Evolutionary conservation across 2,329 filamentous ascomycete genomes (phyloP), one percentile per base, ranked within the genome.

Genomic region (Fusarium liriodendri): DNA sequence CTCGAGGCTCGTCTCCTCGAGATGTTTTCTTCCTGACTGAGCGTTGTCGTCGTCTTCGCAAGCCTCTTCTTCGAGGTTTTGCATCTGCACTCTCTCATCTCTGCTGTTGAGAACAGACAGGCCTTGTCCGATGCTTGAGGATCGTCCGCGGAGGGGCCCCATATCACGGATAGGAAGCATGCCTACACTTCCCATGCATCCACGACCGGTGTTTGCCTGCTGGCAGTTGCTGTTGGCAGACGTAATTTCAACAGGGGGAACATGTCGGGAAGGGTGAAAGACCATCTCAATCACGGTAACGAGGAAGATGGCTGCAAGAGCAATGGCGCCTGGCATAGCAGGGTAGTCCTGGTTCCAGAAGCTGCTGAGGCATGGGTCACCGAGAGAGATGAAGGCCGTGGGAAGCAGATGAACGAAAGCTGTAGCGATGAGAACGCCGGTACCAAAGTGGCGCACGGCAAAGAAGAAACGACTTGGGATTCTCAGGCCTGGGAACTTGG

Each of bases 221-320:
- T 69, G 35, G 14, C 69, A 32, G 35, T 40, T 58, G 16, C 64
- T 42, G 16, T 22, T 14, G 52, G 20, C 8, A 11, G 70, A 69
- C 4, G 58, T 62, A 2, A 65, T 37, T 45, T 76, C 61, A 20
- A 71, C 66, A 3, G 79, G 72, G 1, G 74, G 73, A 14, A 79
- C 69, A 60, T 81, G 82, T 18, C 83, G 80, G 18, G 82, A 81
- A 0, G 86, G 86, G 45, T 86, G 85, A 66, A 91, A 89, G 29
- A 88, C 83, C 88, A 91, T 97, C 82, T 98, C 95, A 69, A 98
- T 88, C 13, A 92, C 87, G 11, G 96, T 93, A 8, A 98, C 95
- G 11, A 94, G 86, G 76, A 97, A 88, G 40, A 95, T 93, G 32
- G 93, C 91, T 13, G 91, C 85, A 90, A 97, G 94, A 58, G 94